Evolutionary conservation across 75 land plant species (phyloP).

Genomic region (Cupressus sempervirens): DNA sequence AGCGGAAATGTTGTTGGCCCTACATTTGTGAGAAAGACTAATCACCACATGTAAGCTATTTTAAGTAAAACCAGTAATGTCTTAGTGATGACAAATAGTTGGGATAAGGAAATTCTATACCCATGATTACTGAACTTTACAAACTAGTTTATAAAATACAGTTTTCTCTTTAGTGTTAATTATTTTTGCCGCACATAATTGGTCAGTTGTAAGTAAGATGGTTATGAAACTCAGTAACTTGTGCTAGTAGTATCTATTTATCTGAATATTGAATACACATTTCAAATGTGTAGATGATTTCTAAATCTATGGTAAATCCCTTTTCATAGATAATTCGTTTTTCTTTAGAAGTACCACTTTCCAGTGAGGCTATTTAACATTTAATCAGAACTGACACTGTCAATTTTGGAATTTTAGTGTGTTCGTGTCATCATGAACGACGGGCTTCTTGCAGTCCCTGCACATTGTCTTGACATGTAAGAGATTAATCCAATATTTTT

Average conservation of each 20-base stretch:
- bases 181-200: neutral
- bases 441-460: constrained; percentile 80
- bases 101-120: neutral
- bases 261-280: neutral
- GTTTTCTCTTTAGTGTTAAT: neutral
- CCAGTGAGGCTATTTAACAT: neutral
- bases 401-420: constrained; percentile 41
- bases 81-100: neutral
- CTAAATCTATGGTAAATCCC: neutral
- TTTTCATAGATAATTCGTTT: neutral
- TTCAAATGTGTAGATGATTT: no score
- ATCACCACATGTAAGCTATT: neutral
- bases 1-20: neutral
- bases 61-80: neutral
- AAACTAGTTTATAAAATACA: neutral
- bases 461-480: constrained; percentile 78
- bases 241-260: neutral
- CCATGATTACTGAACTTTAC: neutral
- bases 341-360: neutral
- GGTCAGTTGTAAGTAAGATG: neutral
- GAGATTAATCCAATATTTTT: constrained; percentile 10
- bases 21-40: neutral
- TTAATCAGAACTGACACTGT: neutral
- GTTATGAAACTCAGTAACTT: neutral
- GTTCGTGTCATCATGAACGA: constrained; percentile 97